Conservation (phyloP, 169 alveolate genomes). For the Plasmodium blacklocki region DNA sequence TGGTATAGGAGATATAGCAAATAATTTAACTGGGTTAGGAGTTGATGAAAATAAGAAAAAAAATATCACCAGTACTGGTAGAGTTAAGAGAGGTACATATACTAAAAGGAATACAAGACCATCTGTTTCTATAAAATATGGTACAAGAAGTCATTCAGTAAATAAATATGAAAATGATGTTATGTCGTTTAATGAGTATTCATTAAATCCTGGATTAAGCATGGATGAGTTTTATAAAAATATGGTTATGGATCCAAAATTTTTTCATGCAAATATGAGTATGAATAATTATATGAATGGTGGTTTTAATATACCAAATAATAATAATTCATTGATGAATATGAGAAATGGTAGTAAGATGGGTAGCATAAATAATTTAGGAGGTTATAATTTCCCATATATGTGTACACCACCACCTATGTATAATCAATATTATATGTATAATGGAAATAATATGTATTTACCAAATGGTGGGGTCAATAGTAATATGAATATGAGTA, state of each 20-base stretch:
- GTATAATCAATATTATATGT: conserved; percentile 64
- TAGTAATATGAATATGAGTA: conserved; percentile 5
- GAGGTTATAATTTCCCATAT: conserved; percentile 33
- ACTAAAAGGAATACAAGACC: conserved; percentile 22
- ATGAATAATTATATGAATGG: conserved; percentile 16
- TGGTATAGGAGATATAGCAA: background rate
- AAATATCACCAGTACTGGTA: background rate
- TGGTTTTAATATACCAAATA: background rate
- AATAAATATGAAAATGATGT: conserved; percentile 16
- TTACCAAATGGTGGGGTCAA: background rate
- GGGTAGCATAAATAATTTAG: background rate
- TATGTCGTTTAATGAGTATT: conserved; percentile 10
- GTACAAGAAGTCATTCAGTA: conserved; percentile 41
- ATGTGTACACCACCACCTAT: conserved; percentile 54
- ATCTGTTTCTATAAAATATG: conserved; percentile 56
- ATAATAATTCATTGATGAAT: background rate
- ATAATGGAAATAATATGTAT: conserved; percentile 44
- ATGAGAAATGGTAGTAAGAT: background rate
- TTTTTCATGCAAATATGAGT: conserved; percentile 43
- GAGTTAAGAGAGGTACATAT: conserved; percentile 11
- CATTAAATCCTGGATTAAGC: background rate
- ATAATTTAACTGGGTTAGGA: background rate
- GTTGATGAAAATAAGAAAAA: conserved; percentile 19
- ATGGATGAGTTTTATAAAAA: conserved; percentile 27
- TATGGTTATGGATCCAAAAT: conserved; percentile 15